Evolutionary conservation across 345 rosid species (phyloP), one percentile per base, ranked within the genome.

Genomic region (Hibiscus syriacus): DNA sequence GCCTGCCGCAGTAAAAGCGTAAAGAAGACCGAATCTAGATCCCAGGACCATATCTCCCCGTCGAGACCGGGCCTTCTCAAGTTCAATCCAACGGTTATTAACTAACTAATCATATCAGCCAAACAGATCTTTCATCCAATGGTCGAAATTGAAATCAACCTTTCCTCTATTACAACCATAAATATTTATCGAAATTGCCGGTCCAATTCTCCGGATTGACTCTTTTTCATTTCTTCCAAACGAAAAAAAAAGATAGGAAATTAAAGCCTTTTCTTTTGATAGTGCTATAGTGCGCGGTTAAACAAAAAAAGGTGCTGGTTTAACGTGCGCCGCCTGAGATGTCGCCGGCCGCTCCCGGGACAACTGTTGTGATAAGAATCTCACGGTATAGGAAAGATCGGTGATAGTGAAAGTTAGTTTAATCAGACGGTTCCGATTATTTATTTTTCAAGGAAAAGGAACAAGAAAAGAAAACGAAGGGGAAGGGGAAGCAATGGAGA

Each of bases 1-100:
- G 71, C 64, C 63, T 78, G 80, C 76, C 77, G 75, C 80, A 60
- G 77, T 55, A 34, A 76, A 85, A 82, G 75, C 60, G 2, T 55
- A 69, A 75, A 79, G 66, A 22, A 58, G 71, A 48, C 74, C 73
- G 78, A 72, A 77, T 76, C 76, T 60, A 70, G 81, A 87, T 90
- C 93, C 79, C 79, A 82, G 85, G 86, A 83, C 84, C 80, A 60
- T 62, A 72, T 74, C 74, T 70, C 60, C 76, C 86, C 81, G 70
- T 82, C 83, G 53, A 64, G 77, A 79, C 81, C 80, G 76, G 73
- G 73, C 76, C 76, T 64, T 65, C 34, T 68, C 34, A 30, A 69
- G 57, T 61, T 30, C 41, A 52, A 85, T 86, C 94, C 50, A 81
- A 82, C 89, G 87, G 84, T 74, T 53, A 43, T 1, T 0, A 41